Evolutionary conservation across 306 rosid genomes (phyloP).

Genomic region (Cucurbita argyrosperma): DNA sequence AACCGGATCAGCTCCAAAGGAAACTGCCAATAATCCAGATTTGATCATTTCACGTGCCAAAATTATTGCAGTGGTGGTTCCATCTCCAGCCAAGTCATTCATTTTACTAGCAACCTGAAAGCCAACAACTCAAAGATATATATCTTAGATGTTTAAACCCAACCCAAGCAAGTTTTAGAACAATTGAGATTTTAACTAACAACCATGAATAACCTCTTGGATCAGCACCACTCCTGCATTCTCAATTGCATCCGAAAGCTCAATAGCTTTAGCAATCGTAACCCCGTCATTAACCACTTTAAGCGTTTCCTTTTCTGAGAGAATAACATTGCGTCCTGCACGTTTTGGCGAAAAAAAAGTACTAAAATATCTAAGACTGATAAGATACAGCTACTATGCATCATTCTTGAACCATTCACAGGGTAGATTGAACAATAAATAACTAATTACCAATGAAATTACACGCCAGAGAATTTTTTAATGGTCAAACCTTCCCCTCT

Average conservation of each 20-base stretch:
- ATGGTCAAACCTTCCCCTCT: neutral
- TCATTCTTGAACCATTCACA: neutral
- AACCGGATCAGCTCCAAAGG: conserved; percentile 87
- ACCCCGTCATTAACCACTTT: conserved; percentile 83
- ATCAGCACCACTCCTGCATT: conserved; percentile 92
- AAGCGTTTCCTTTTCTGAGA: conserved; percentile 53
- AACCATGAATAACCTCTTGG: conserved; percentile 82
- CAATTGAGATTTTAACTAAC: conserved; percentile 22
- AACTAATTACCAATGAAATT: neutral
- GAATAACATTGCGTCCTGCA: conserved; percentile 90
- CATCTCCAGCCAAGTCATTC: conserved; percentile 94
- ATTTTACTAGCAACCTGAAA: conserved; percentile 84
- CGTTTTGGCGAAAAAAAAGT: neutral
- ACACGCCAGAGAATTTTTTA: neutral
- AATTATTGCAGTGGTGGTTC: conserved; percentile 85
- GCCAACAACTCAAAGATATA: conserved; percentile 10
- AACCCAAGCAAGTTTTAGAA: neutral
- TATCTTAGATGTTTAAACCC: neutral
- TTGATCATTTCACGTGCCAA: conserved; percentile 80
- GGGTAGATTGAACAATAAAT: neutral
- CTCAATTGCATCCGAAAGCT: conserved; percentile 76
- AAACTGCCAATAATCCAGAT: conserved; percentile 62
- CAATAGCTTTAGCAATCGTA: conserved; percentile 81
- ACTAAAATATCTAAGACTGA: neutral
- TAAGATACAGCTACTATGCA: neutral